phyloP scores from a whole-genome alignment of 2,329 filamentous ascomycete species.

The Diaporthe sp. region DNA sequence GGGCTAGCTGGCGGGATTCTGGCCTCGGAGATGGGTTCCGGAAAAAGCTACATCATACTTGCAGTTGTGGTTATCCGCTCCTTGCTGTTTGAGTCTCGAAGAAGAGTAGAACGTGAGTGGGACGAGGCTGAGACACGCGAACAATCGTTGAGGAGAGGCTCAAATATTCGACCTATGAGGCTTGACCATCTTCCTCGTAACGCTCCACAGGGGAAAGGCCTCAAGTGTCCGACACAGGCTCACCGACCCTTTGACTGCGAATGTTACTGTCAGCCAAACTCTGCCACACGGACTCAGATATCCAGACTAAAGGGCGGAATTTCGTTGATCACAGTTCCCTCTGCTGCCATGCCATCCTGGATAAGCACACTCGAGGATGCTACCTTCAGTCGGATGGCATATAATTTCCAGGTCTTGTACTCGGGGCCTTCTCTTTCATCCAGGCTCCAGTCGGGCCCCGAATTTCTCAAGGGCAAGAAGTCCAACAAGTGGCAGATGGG shows the following conservation, averaged over 20 bases:
- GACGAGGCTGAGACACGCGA: not conserved
- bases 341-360: not conserved
- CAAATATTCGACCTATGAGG: not conserved
- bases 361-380: not conserved
- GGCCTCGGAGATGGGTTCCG: conserved; percentile 1
- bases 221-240: conserved; percentile 10
- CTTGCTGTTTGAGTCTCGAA: not conserved
- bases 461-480: not conserved
- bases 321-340: not conserved
- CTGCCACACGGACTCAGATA: not conserved
- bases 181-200: not conserved
- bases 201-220: not conserved
- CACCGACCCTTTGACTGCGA: not conserved
- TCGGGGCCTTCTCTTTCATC: not conserved
- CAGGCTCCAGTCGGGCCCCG: not conserved
- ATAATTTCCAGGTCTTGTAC: conserved; percentile 20
- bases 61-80: not conserved
- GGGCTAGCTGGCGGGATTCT: not conserved
- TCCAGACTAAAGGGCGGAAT: not conserved
- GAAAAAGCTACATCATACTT: not conserved
- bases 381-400: not conserved
- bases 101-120: not conserved
- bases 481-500: conserved; percentile 1
- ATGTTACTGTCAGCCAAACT: conserved; percentile 18
- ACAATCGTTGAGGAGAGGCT: not conserved